A percentile compares a stretch with the other conserved stretches of the same genome.
These are phyloP conservation scores for Cyclotella choctawhatcheeana DNA, from an alignment of 108 stramenopile species.

Conservation along the genomic window DNA sequence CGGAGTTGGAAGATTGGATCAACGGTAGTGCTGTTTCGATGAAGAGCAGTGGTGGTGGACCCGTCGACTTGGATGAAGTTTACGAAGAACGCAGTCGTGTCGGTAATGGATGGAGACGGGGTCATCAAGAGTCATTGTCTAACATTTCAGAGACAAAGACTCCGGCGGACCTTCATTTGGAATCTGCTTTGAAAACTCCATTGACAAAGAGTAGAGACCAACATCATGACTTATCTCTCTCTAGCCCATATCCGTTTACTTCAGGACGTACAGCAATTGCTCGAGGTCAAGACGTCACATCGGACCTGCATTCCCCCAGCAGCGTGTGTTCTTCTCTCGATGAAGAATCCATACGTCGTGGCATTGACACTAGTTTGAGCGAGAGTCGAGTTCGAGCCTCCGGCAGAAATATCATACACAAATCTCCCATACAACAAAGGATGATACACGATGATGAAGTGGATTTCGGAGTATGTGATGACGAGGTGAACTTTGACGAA, in stretches of 20 bases:
- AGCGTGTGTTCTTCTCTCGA: conserved; percentile 6
- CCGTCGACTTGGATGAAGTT: conserved; percentile 19
- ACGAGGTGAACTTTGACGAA: conserved; percentile 30
- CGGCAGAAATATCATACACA: conserved; percentile 14
- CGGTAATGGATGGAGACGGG: conserved; percentile 23
- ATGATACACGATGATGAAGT: conserved; percentile 29
- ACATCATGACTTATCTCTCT: too few relatives aligned
- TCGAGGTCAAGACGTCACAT: not conserved
- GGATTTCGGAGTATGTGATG: conserved; percentile 7
- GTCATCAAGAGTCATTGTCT: conserved; percentile 14
- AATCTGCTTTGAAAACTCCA: conserved; percentile 23
- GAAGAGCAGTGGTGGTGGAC: not conserved
- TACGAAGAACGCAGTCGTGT: conserved; percentile 18
- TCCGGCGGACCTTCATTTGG: conserved; percentile 45
- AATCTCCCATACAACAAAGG: not conserved
- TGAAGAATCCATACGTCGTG: conserved; percentile 32
- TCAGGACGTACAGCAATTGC: not conserved
- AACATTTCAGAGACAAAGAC: conserved; percentile 32
- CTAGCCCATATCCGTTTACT: not conserved
- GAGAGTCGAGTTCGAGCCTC: conserved; percentile 42
- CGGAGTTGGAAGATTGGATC: conserved; percentile 46
- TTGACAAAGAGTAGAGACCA: not conserved
- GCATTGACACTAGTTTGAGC: conserved; percentile 45
- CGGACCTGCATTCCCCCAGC: conserved; percentile 7
- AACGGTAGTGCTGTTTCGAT: conserved; percentile 19